Conservation (phyloP, 2,329 filamentous ascomycete genomes). For the Xylaria sp. region DNA sequence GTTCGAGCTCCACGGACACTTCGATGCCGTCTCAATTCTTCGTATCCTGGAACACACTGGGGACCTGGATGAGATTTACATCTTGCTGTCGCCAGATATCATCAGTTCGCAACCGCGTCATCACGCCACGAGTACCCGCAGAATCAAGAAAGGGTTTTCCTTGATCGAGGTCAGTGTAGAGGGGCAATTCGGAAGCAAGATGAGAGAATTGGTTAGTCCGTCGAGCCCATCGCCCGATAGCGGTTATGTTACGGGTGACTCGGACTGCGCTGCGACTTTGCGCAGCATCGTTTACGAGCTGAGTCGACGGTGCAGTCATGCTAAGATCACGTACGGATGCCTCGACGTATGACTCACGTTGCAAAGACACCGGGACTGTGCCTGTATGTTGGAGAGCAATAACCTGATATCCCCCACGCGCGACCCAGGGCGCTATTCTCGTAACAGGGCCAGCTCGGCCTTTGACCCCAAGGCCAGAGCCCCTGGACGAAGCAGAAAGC, state of each 20-base stretch:
- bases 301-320: constrained; percentile 18
- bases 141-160: neutral
- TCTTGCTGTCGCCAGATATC: constrained; percentile 27
- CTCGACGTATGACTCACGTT: constrained; percentile 17
- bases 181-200: constrained; percentile 12
- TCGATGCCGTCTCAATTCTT: constrained; percentile 21
- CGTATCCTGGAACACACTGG: constrained; percentile 27
- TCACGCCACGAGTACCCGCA: neutral
- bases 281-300: constrained; percentile 29
- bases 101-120: constrained; percentile 2
- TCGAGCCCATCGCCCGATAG: constrained; percentile 9
- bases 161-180: constrained; percentile 10
- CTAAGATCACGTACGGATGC: constrained; percentile 31
- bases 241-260: constrained; percentile 13
- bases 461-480: constrained; percentile 11
- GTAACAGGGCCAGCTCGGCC: neutral
- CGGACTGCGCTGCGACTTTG: constrained; percentile 12
- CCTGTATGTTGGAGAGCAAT: constrained; percentile 4
- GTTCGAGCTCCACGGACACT: constrained; percentile 9
- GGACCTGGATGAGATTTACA: constrained; percentile 34
- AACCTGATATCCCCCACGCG: neutral
- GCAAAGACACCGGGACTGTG: constrained; percentile 16
- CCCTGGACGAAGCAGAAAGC: constrained; percentile 28
- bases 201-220: constrained; percentile 16
- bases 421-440: neutral